These are phyloP conservation scores for Tubosaeta brunneosetosa DNA, from an alignment of 768 basidiomycete species.

Conservation along the genomic window DNA sequence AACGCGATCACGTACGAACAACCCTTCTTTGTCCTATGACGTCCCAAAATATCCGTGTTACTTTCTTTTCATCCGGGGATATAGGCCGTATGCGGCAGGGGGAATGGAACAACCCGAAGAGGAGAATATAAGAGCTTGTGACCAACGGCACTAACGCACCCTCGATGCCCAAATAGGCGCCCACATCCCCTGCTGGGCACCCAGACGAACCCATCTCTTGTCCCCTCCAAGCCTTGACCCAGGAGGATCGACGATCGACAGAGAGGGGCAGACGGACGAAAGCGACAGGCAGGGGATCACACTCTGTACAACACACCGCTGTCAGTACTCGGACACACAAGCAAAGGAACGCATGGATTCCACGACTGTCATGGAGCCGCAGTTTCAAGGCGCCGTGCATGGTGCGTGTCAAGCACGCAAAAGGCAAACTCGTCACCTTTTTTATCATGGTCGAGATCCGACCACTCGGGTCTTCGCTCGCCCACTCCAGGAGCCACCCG, in stretches of 20 bases:
- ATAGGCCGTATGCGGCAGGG: background rate
- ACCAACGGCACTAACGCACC: background rate
- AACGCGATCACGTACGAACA: constrained; percentile 5
- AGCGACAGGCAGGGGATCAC: background rate
- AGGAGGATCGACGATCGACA: background rate
- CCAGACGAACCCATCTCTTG: background rate
- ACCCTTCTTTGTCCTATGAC: background rate
- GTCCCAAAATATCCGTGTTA: background rate
- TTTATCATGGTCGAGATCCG: constrained; percentile 83
- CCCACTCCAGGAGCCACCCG: constrained; percentile 60
- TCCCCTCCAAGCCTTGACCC: background rate
- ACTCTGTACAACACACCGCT: constrained; percentile 5
- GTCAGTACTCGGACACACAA: background rate
- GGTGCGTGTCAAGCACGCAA: constrained; percentile 49
- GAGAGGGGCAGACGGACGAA: background rate
- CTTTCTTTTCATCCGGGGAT: constrained; percentile 5
- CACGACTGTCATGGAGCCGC: constrained; percentile 58
- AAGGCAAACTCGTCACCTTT: constrained; percentile 66
- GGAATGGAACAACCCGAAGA: background rate
- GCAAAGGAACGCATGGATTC: constrained; percentile 28
- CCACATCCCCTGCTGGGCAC: background rate
- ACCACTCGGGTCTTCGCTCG: constrained; percentile 62
- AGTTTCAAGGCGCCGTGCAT: constrained; percentile 68
- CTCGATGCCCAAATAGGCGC: background rate
- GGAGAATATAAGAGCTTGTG: background rate